Evolutionary conservation across 345 rosid genomes (phyloP), one percentile per base, ranked within the genome.

Genomic region (Salix purpurea): DNA sequence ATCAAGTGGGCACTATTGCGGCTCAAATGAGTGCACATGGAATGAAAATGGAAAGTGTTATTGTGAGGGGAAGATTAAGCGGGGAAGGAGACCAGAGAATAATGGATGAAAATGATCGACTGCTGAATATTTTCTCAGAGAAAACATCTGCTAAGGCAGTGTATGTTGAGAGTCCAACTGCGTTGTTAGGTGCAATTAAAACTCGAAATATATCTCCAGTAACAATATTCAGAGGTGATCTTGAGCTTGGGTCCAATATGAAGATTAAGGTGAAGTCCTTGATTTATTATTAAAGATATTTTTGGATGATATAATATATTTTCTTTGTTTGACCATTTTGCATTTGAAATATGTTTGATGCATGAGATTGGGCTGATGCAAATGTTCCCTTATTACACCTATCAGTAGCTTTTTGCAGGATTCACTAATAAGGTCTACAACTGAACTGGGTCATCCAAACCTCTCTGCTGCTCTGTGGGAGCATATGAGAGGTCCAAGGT

Each of bases 221-320:
- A 74, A 91, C 99, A 46, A 34, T 92, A 70, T 96, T 86, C 82
- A 92, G 98, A 85, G 99, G 98, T 65, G 87, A 88, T 71, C 91
- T 93, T 84, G 98, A 96, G 85, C 83, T 93, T 66, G 78, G 85
- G 84, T 82, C 90, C 73, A 70, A 85, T 48, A 76, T 93, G 94
- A 93, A 86, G 85, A 91, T 96, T 77, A 92, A 91, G 97, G 99
- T 90, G 77, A 88, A 32, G n/a, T 54, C 74, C 71, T 80, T 76
- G 69, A 7, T 40, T 15, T 74, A 16, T 62, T 24, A 23, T 28
- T 26, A 7, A 48, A 34, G 46, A 52, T 36, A 36, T 21, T 62
- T 65, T 10, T 74, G 54, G n/a, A 73, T 39, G 19, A 14, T 30
- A 40, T n/a, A 14, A 52, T 21, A 21, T 56, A 19, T 34, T 36